A percentile compares a stretch with the other conserved stretches of the same genome.
phyloP scores from a whole-genome alignment of 2,329 filamentous ascomycete species.

The Daldinia eschscholtzii region DNA sequence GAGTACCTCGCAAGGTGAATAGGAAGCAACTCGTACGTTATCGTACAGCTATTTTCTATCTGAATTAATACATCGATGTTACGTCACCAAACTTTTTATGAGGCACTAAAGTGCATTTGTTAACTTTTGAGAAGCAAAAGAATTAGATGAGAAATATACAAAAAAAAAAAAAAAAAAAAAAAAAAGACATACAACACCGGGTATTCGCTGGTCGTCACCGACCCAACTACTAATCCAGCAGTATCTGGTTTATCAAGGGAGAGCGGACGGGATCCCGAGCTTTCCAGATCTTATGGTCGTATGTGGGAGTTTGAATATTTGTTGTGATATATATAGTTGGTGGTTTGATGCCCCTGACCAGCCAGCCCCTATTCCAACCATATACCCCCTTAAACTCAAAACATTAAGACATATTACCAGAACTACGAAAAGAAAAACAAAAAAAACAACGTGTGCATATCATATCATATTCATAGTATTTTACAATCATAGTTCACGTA shows the following conservation, averaged over 20 bases:
- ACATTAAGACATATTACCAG: not conserved
- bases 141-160: no score
- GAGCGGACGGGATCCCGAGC: conserved; percentile 1
- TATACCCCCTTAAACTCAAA: not conserved
- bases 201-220: conserved; percentile 4
- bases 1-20: no score
- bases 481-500: no score
- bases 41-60: no score
- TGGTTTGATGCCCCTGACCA: not conserved
- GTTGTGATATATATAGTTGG: not conserved
- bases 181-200: conserved; percentile 3
- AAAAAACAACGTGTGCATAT: no score
- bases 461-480: no score
- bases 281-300: conserved; percentile 2
- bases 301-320: not conserved
- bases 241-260: not conserved
- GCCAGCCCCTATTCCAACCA: not conserved
- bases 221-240: not conserved
- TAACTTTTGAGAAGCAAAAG: no score
- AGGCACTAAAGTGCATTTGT: no score
- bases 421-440: no score
- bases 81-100: no score
- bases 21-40: no score
- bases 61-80: no score
- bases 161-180: not conserved